These are phyloP conservation scores for Plasmodium falciparum DNA, from an alignment of 169 alveolate genomes.

Conservation along the genomic window DNA sequence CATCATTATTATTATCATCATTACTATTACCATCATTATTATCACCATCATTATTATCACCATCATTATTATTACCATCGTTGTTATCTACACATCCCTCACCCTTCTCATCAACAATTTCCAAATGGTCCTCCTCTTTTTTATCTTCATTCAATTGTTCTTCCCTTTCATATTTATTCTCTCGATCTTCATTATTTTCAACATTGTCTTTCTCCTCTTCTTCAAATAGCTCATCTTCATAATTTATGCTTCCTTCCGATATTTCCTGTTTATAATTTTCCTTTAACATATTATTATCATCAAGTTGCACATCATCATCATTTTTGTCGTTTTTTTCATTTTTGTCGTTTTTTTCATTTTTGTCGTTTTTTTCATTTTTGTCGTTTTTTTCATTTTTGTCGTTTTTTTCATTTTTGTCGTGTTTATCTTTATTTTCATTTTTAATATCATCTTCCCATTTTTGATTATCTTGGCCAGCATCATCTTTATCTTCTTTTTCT, in stretches of 20 bases:
- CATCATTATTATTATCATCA: neutral
- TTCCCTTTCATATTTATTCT: slow-evolving; percentile 3
- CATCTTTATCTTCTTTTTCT: slow-evolving; percentile 9
- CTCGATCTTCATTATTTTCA: neutral
- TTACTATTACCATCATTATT: neutral
- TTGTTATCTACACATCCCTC: slow-evolving; percentile 1
- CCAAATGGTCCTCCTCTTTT: slow-evolving; percentile 3
- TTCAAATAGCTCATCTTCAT: slow-evolving; percentile 21
- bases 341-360: too few species aligned
- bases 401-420: slow-evolving; percentile 19
- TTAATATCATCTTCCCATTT: neutral
- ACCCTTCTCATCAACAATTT: neutral
- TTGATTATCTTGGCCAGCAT: neutral
- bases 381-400: too few species aligned
- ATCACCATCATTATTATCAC: neutral
- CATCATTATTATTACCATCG: neutral
- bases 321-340: too few species aligned
- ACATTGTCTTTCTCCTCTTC: slow-evolving; percentile 9
- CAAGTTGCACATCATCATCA: neutral
- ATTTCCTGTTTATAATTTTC: too few species aligned
- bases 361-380: too few species aligned
- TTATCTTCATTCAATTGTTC: neutral
- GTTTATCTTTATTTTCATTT: slow-evolving; percentile 20
- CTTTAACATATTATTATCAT: neutral
- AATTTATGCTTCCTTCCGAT: neutral